Evolutionary conservation across 1,139 yeast species (phyloP), one percentile per base, ranked within the genome.

Genomic region (Saccharomyces pastorianus): DNA sequence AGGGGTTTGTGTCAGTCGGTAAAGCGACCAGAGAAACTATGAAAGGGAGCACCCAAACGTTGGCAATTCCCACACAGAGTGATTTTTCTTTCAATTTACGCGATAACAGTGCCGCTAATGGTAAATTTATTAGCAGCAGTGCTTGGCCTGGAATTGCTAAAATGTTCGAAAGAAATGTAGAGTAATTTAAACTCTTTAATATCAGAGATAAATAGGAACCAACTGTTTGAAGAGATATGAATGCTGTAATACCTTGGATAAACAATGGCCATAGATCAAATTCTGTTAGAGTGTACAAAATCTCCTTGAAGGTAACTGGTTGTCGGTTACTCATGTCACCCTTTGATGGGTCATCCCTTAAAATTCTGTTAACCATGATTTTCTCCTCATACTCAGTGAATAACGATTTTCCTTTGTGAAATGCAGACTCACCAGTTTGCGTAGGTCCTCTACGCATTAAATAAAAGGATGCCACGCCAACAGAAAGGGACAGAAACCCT

Each of bases 281-380:
- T 17, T 38, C 44, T 20, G 44, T 38, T 17, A 38, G 11, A 7
- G 44, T 38, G 13, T 38, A 38, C 25, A 38, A 38, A 38, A 82
- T 64, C 51, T 73, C 73, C 53, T 61, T 71, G 32, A 71, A 67
- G 5, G 75, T 66, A 11, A 83, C 71, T 1, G 82, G 81, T 61
- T 83, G 81, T 58, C 88, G 71, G 61, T 83, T 83, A 65, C 82
- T 77, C 87, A 83, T 83, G 57, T 79, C 83, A 14, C 87, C 85
- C 69, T 84, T 83, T 6, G 79, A 69, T 3, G 88, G 87, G 60
- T 83, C 88, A 61, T 83, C 87, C 58, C 88, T 68, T 49, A 83
- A 72, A 0, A 83, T 74, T 55, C 84, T 72, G 61, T 82, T 83
- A 41, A 82, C 85, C 25, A 81, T 76, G 50, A 83, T 81, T 55